Base-by-base conservation (phyloP, 331 rosid genomes). In the Dryas integrifolia region DNA sequence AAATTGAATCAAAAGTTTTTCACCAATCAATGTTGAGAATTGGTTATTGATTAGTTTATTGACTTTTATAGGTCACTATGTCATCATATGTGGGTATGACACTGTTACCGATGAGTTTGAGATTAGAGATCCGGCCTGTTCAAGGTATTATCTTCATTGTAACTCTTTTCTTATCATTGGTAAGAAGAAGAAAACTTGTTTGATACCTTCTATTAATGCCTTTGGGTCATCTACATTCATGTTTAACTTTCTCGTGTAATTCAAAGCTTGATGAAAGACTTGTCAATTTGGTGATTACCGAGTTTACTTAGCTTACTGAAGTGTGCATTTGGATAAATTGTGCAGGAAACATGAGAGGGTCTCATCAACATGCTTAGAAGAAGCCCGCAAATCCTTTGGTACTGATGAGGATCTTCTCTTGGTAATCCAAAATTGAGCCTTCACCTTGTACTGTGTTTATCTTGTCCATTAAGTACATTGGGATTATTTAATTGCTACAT, bases 391-490 rank as follows among this genome's bases (percentile, higher is more conserved):
- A 81, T 82, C 92, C 88, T 95, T 88, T 65, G 99, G 99, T 57
- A 95, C 99, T 24, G 99, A 92, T 76, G 99, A 95, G 80, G 99
- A 95, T 83, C 85, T 95, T 83, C 91, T 95, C 65, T 80, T 95
- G 96, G 96, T 94, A 89, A 82, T 79, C 50, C 65, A 76, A 52
- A 45, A 45, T 58, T 52, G 48, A 49, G 39, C 65, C 59, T 52
- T 53, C 50, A 30, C 44, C 59, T 71, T 39, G 1, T 13, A 49
- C 26, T 55, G 26, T 7, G 4, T 21, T 21, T 67, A 43, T 0
- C 69, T 9, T 57, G 75, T 24, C 45, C 1, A 11, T 35, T 0
- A 43, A 61, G 38, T 16, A 39, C 12, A 14, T 69, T 3, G 10
- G 3, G 24, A 40, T 63, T 50, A 68, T 44, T 58, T 67, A 5